Base-by-base conservation (phyloP, 148 eudicot species). In the Fagopyrum tataricum region DNA sequence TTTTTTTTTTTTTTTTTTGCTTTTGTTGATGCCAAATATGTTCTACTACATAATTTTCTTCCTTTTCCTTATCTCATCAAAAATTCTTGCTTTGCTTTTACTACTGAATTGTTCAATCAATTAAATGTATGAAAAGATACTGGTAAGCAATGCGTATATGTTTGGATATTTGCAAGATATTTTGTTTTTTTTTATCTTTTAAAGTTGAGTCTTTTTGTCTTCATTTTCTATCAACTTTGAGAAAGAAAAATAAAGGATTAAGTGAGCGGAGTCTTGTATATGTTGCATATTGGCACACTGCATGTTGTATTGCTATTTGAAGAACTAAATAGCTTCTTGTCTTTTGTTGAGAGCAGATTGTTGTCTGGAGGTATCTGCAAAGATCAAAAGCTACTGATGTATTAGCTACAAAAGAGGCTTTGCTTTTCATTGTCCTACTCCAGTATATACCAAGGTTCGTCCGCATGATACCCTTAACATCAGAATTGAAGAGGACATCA, bases 291-390 rank as follows among this genome's bases (percentile, higher is more conserved):
- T 83, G 85, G 66, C 82, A 67, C 68, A 78, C 77, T 31, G 78
- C 91, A 47, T 11, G 43, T n/a, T 62, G 67, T 14, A 62, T 62
- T 31, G 43, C 41, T 62, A 42, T 31, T 26, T 62, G 26, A 26
- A 31, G 7, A 37, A 64, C 69, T 64, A 64, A 64, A 64, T 39
- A 39, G 2, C 1, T 1, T 64, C 0, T 37, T 14, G 8, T 37
- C 9, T 9, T 64, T 64, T 15, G 43, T 64, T 64, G 69, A 39
- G 69, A 8, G 87, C 91, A 94, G 98, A 91, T 94, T 75, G 91
- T 91, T 71, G 93, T 90, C 5, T 84, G 91, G 87, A 88, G 85
- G 77, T 95, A 88, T 78, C 91, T 95, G 72, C 84, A 71, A 73
- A 85, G 82, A 53, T 88, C 99, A 52, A 80, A 73, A 59, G 91